A percentile compares a stretch with the other conserved stretches of the same genome.
Evolutionary conservation across 257 asterid genomes (phyloP).

Genomic region (Ehretia macrophylla): DNA sequence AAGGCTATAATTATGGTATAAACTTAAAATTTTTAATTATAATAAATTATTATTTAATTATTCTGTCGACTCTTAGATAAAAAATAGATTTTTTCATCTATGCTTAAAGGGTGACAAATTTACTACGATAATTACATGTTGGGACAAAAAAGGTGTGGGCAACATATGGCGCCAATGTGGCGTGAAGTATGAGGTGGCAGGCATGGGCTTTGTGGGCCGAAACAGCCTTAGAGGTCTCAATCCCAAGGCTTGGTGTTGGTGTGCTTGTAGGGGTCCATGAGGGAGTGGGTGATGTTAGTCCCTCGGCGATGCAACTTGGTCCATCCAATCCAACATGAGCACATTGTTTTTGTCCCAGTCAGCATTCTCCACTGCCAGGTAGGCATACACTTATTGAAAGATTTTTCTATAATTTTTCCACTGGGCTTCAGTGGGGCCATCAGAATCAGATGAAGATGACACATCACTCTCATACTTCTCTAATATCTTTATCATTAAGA

Average conservation of each 20-base stretch:
- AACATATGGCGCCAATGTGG: slow-evolving; percentile 17
- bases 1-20: no score
- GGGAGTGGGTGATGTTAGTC: slow-evolving; percentile 19
- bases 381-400: slow-evolving; percentile 15
- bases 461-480: no score
- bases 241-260: slow-evolving; percentile 15
- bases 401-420: slow-evolving; percentile 15
- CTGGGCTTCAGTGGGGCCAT: slow-evolving; percentile 36
- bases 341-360: slow-evolving; percentile 19
- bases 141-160: slow-evolving; percentile 4
- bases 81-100: no score
- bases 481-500: no score
- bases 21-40: no score
- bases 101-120: no score
- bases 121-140: no score
- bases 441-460: slow-evolving; percentile 28
- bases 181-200: slow-evolving; percentile 48
- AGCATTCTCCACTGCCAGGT: slow-evolving; percentile 35
- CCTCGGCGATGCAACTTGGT: slow-evolving; percentile 6
- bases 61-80: no score
- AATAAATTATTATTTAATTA: no score
- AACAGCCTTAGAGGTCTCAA: slow-evolving; percentile 27
- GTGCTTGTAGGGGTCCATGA: slow-evolving; percentile 32
- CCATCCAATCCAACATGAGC: slow-evolving; percentile 60
- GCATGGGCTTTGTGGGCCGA: slow-evolving; percentile 57